phyloP scores from a whole-genome alignment of 2,329 filamentous ascomycete genomes.

The Hirsutella thompsonii region DNA sequence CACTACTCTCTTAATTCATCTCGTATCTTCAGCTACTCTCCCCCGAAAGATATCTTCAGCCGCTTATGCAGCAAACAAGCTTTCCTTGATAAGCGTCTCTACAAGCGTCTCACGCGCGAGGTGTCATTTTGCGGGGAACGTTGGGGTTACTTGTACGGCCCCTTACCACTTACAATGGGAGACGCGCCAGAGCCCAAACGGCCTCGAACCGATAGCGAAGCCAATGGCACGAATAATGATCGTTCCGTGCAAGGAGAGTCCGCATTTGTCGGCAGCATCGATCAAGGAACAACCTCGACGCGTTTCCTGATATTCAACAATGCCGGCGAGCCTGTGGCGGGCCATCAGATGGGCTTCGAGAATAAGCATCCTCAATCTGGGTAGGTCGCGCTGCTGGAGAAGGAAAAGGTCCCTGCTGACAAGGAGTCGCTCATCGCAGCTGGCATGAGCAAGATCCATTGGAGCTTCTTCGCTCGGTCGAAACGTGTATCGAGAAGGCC shows the following conservation, averaged over 20 bases:
- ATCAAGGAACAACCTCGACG: conserved; percentile 82
- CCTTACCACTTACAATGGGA: background rate
- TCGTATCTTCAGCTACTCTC: background rate
- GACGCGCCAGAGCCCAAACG: background rate
- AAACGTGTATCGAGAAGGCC: conserved; percentile 68
- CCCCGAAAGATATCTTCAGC: background rate
- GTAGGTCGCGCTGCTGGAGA: conserved; percentile 27
- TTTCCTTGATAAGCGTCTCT: background rate
- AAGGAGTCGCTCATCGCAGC: conserved; percentile 29
- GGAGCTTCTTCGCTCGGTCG: conserved; percentile 62
- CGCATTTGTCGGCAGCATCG: conserved; percentile 75
- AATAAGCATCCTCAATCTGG: conserved; percentile 78
- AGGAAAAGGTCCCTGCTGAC: conserved; percentile 18
- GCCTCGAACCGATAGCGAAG: background rate
- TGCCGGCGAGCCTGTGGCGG: conserved; percentile 62
- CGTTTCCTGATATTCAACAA: conserved; percentile 85
- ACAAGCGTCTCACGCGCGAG: background rate
- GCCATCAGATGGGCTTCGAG: conserved; percentile 76
- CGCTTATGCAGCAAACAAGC: background rate
- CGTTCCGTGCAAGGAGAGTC: conserved; percentile 11
- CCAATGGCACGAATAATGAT: background rate
- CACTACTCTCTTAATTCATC: background rate
- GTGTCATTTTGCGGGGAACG: background rate
- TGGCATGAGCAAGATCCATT: conserved; percentile 85
- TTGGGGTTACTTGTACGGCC: background rate